Evolutionary conservation across 164 flowering plant species (phyloP).

Genomic region (Liriodendron chinense): DNA sequence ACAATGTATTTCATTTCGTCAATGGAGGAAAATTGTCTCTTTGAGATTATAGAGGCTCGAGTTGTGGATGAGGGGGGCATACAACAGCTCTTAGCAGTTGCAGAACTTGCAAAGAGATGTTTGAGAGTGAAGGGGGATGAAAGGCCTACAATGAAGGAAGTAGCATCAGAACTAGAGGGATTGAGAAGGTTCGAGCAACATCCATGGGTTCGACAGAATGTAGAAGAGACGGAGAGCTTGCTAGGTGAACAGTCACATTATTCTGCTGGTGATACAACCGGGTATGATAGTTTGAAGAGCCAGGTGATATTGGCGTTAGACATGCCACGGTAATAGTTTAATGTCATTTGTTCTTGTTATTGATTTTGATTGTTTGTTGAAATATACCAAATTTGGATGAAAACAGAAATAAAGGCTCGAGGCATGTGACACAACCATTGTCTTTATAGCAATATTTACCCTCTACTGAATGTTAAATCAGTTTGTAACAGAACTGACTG

Average conservation of each 20-base stretch:
- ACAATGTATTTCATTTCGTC: constrained; percentile 1
- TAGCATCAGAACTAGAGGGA: background rate
- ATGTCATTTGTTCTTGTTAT: too few relatives aligned
- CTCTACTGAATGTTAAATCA: too few relatives aligned
- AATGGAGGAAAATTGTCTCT: background rate
- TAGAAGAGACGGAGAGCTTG: background rate
- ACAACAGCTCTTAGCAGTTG: constrained; percentile 4
- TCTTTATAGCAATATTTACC: too few relatives aligned
- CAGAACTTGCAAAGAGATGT: constrained; percentile 10
- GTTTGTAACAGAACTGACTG: too few relatives aligned
- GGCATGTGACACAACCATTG: too few relatives aligned
- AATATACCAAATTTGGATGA: too few relatives aligned
- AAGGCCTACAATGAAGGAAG: constrained; percentile 10
- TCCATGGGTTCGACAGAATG: background rate
- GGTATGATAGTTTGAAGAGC: background rate
- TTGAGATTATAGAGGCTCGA: background rate
- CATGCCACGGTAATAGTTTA: background rate
- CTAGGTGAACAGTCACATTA: background rate
- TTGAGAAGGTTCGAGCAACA: background rate
- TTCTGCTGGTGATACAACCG: background rate
- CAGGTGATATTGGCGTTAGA: background rate
- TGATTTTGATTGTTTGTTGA: too few relatives aligned
- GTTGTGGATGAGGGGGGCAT: background rate
- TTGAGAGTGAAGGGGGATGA: constrained; percentile 7
- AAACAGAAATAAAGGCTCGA: too few relatives aligned